Conservation (phyloP, 2,329 filamentous ascomycete species). For the Clarireedia paspali region DNA sequence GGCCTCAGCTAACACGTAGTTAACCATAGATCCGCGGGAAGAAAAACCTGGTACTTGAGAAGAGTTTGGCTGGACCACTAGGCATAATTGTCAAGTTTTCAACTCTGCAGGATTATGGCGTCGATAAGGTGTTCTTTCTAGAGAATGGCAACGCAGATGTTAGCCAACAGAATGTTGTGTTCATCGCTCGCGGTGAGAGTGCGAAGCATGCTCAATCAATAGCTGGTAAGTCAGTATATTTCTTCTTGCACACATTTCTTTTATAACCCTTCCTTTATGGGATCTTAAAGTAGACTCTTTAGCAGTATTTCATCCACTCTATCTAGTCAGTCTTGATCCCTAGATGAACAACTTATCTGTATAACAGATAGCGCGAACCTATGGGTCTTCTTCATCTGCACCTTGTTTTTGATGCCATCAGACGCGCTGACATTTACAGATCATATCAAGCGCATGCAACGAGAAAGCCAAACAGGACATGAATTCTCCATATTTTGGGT, state of each 20-base stretch:
- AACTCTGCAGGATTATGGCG: conserved; percentile 90
- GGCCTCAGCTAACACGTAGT: conserved; percentile 28
- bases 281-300: conserved; percentile 55
- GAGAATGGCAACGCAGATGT: conserved; percentile 95
- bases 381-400: conserved; percentile 31
- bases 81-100: conserved; percentile 93
- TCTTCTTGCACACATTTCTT: not conserved
- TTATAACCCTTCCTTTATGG: conserved; percentile 24
- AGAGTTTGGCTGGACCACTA: conserved; percentile 79
- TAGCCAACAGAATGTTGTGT: conserved; percentile 90
- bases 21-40: conserved; percentile 79
- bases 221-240: conserved; percentile 57
- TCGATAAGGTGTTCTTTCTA: conserved; percentile 94
- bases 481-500: conserved; percentile 98
- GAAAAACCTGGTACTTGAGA: conserved; percentile 95
- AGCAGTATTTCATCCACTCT: conserved; percentile 43
- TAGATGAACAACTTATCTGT: conserved; percentile 33
- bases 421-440: conserved; percentile 59
- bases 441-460: conserved; percentile 83
- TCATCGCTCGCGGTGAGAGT: conserved; percentile 85
- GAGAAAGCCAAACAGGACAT: conserved; percentile 82
- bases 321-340: conserved; percentile 50
- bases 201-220: conserved; percentile 75
- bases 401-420: conserved; percentile 41
- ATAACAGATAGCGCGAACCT: conserved; percentile 32